A percentile compares a stretch with the other conserved stretches of the same genome.
Conservation (phyloP, 257 asterid genomes). For the Capsicum baccatum region DNA sequence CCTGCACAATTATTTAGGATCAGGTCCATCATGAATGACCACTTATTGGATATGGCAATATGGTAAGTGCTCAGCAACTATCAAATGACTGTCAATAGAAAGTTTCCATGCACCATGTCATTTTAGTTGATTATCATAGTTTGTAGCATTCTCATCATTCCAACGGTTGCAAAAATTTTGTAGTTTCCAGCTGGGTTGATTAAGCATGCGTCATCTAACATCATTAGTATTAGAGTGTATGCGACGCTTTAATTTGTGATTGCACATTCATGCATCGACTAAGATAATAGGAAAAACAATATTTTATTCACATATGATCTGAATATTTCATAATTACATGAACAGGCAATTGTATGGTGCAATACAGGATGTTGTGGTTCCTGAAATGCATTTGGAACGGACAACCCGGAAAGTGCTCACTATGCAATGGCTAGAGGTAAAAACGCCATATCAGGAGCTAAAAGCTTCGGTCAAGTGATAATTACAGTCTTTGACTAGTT, state of each 20-base stretch:
- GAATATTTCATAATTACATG: constrained; percentile 30
- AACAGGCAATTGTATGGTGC: constrained; percentile 81
- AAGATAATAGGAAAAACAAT: neutral
- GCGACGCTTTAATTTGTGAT: constrained; percentile 6
- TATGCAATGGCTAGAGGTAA: constrained; percentile 98
- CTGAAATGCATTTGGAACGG: constrained; percentile 73
- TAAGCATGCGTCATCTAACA: neutral
- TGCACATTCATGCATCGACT: constrained; percentile 5
- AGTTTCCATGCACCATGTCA: neutral
- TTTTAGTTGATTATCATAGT: neutral
- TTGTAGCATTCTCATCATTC: neutral
- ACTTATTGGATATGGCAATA: neutral
- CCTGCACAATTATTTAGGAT: constrained; percentile 11
- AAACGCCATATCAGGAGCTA: constrained; percentile 25
- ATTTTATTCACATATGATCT: neutral
- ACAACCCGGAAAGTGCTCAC: constrained; percentile 87
- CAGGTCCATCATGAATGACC: constrained; percentile 10
- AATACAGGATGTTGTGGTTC: constrained; percentile 86
- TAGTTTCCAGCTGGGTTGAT: neutral
- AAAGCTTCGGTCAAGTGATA: constrained; percentile 20
- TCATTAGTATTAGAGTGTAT: neutral
- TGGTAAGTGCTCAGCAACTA: neutral
- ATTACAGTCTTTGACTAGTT: neutral
- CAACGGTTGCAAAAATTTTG: neutral
- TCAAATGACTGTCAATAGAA: neutral